Evolutionary conservation across 768 basidiomycete species (phyloP), one percentile per base, ranked within the genome.

Genomic region (Cyclocybe cylindracea): DNA sequence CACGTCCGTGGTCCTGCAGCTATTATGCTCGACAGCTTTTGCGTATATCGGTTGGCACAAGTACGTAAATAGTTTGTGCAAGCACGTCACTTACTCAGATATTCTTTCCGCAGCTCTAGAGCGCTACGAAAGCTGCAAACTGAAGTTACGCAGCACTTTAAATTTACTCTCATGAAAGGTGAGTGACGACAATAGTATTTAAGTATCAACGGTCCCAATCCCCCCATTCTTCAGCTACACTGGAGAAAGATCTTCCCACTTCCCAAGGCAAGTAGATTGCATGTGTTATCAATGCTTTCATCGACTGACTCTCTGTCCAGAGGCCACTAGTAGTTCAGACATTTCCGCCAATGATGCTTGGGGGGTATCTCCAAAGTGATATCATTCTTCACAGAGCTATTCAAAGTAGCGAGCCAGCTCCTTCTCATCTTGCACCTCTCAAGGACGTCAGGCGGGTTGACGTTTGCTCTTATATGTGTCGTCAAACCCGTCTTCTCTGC

Each of bases 401-500:
- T 72, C 6, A 52, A 60, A 10, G 55, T 52, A 4, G 36, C 54
- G 5, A 69, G 65, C 32, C 70, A 76, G 37, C 48, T 73, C 11
- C 35, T 60, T 1, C 60, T 74, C 14, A 71, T 75, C 13, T 44
- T 63, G 13, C 60, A 70, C 19, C 44, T 65, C 2, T 67, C 72
- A 0, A 53, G 64, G 1, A 60, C 66, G 5, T 62, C 57, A 14
- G 72, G 70, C 1, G 73, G 72, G 7, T 66, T 65, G 0, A 24
- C 69, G 2, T 75, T 73, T 33, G 68, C 70, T 0, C 32, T 73
- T 4, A 48, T 74, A 13, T 77, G 72, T 49, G 24, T 73, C 6
- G 52, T 56, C 7, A 66, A 66, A 33, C 73, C 76, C 0, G 11
- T 74, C 2, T 43, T 68, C 10, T 49, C 54, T 1, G 32, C 55